Evolutionary conservation across 192 early-diverging fungal species (phyloP).

Genomic region (Phlyctochytrium planicorne): DNA sequence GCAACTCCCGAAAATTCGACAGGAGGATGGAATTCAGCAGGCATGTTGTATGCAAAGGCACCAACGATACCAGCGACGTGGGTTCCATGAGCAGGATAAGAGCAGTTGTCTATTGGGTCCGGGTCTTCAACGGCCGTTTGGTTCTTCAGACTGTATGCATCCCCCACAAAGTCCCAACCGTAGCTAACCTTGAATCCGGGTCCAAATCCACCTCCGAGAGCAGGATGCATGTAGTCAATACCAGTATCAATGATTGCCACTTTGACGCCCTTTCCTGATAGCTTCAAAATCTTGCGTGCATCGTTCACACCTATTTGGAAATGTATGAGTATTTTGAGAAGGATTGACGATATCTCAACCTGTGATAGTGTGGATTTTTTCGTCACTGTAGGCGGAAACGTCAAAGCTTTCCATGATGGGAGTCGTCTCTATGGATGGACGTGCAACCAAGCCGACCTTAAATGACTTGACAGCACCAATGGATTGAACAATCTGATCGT

Average conservation of each 20-base stretch:
- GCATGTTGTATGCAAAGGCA: slow-evolving; percentile 32
- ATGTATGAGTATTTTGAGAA: too few species aligned
- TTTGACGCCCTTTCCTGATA: slow-evolving; percentile 41
- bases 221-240: slow-evolving; percentile 49
- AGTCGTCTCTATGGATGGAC: neutral
- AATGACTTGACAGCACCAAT: neutral
- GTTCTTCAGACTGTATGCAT: slow-evolving; percentile 25
- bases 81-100: slow-evolving; percentile 36
- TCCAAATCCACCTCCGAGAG: slow-evolving; percentile 42
- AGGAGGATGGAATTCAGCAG: slow-evolving; percentile 4
- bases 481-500: neutral
- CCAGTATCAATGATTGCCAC: slow-evolving; percentile 49
- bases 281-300: slow-evolving; percentile 11
- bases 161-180: slow-evolving; percentile 39
- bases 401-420: too few species aligned
- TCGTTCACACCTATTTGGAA: slow-evolving; percentile 36
- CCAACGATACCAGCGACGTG: slow-evolving; percentile 51
- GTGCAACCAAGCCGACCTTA: neutral
- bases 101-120: slow-evolving; percentile 45
- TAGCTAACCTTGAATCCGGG: slow-evolving; percentile 28
- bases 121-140: slow-evolving; percentile 19
- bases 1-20: slow-evolving; percentile 66
- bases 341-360: too few species aligned
- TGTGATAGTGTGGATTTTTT: slow-evolving; percentile 25
- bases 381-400: neutral